These are phyloP conservation scores for Stramenopiles sp. DNA, from an alignment of 352 stramenopile genomes.

Conservation along the genomic window DNA sequence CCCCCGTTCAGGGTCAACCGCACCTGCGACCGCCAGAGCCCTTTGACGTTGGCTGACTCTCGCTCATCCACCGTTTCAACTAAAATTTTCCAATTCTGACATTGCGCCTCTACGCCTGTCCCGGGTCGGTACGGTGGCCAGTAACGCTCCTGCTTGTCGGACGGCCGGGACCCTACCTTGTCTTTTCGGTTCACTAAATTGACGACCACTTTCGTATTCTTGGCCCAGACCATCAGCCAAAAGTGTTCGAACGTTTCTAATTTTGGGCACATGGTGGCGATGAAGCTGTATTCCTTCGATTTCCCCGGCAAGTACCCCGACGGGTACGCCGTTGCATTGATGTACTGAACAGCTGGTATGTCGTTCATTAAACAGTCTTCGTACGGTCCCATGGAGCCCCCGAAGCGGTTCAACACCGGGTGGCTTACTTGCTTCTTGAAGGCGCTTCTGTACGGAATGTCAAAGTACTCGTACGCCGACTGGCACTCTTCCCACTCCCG, in stretches of 20 bases:
- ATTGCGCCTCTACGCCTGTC: background rate
- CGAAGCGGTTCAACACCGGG: background rate
- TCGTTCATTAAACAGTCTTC: background rate
- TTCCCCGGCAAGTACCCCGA: background rate
- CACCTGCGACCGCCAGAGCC: background rate
- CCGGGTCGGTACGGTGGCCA: background rate
- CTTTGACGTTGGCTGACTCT: background rate
- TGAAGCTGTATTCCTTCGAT: background rate
- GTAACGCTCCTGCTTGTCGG: background rate
- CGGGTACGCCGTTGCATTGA: background rate
- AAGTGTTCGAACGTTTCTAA: constrained; percentile 1
- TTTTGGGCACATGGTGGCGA: background rate
- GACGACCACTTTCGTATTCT: background rate
- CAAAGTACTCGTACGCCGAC: background rate
- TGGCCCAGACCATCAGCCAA: background rate
- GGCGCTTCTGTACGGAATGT: background rate
- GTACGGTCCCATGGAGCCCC: background rate
- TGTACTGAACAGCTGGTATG: background rate
- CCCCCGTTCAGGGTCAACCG: background rate
- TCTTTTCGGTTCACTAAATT: background rate
- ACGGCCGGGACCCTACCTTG: background rate
- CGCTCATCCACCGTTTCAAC: background rate
- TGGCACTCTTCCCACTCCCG: background rate
- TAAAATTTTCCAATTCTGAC: background rate
- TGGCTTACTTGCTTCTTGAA: background rate